phyloP scores from a whole-genome alignment of 2,329 filamentous ascomycete species.

The Pleoardoris graminearum region DNA sequence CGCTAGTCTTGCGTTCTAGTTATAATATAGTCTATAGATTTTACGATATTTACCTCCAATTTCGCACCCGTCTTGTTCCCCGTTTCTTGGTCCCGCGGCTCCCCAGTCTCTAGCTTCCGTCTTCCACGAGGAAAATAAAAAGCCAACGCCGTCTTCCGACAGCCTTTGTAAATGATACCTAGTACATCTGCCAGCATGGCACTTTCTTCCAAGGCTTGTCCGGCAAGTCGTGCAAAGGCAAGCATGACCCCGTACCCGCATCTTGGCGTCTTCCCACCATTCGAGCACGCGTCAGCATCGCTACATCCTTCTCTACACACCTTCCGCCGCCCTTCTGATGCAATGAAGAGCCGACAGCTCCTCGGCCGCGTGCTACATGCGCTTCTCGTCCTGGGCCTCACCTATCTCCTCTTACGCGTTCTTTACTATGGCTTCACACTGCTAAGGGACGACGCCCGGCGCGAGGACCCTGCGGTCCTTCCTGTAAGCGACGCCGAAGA shows the following conservation, averaged over 20 bases:
- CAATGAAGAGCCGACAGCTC: background rate
- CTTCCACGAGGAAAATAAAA: too few species aligned
- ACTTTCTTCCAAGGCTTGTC: too few species aligned
- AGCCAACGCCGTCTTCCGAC: too few species aligned
- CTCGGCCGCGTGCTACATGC: background rate
- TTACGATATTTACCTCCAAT: too few species aligned
- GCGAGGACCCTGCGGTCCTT: background rate
- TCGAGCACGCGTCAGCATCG: background rate
- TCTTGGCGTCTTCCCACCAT: background rate
- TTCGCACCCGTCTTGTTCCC: too few species aligned
- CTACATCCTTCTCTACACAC: background rate
- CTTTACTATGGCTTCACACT: conserved; percentile 3
- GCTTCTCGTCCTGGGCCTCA: conserved; percentile 1
- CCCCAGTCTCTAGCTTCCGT: too few species aligned
- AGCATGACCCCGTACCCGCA: conserved; percentile 3
- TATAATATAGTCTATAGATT: too few species aligned
- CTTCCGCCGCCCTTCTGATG: background rate
- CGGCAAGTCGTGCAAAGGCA: too few species aligned
- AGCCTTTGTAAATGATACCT: too few species aligned
- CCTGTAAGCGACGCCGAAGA: background rate
- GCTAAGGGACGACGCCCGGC: background rate
- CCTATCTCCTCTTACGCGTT: background rate
- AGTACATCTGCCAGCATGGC: too few species aligned
- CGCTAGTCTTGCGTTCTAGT: background rate
- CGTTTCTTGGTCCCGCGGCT: too few species aligned